These are phyloP conservation scores for Ustilago vetiveriae DNA, from an alignment of 1,284 basidiomycete genomes.

Conservation along the genomic window DNA sequence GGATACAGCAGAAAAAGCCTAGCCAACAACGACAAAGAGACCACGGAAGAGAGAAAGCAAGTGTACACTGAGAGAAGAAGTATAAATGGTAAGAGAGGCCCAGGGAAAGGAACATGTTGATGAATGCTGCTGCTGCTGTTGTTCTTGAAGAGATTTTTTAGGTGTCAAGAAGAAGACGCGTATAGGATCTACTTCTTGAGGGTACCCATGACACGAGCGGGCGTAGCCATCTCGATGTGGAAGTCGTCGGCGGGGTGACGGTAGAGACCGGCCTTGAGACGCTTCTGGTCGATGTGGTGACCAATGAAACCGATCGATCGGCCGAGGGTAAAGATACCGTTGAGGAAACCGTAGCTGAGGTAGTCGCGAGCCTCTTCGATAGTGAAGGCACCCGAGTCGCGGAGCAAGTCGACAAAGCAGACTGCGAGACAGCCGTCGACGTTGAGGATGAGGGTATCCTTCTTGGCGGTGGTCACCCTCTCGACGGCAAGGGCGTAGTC, in stretches of 20 bases:
- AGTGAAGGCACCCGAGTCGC: slow-evolving; percentile 92
- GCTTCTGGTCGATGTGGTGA: slow-evolving; percentile 93
- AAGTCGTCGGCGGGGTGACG: slow-evolving; percentile 68
- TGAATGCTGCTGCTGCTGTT: slow-evolving; percentile 21
- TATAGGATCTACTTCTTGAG: slow-evolving; percentile 41
- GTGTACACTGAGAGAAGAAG: slow-evolving; percentile 33
- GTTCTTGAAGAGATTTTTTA: background rate
- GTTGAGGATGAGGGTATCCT: slow-evolving; percentile 77
- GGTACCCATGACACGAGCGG: slow-evolving; percentile 59
- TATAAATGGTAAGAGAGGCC: slow-evolving; percentile 3
- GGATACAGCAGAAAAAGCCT: background rate
- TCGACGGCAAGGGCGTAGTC: slow-evolving; percentile 99
- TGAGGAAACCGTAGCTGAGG: slow-evolving; percentile 88
- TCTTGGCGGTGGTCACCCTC: slow-evolving; percentile 97
- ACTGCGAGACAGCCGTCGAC: slow-evolving; percentile 98
- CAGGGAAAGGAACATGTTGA: slow-evolving; percentile 7
- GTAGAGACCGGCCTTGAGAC: slow-evolving; percentile 69
- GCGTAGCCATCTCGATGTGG: slow-evolving; percentile 64
- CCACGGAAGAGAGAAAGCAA: slow-evolving; percentile 17
- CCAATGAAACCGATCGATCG: slow-evolving; percentile 97
- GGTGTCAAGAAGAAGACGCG: background rate
- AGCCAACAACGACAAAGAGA: slow-evolving; percentile 6
- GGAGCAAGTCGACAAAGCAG: slow-evolving; percentile 94
- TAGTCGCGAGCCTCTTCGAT: slow-evolving; percentile 97
- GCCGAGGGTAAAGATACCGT: slow-evolving; percentile 95